phyloP scores from a whole-genome alignment of 148 eudicot species.

The Rhododendron williamsianum region DNA sequence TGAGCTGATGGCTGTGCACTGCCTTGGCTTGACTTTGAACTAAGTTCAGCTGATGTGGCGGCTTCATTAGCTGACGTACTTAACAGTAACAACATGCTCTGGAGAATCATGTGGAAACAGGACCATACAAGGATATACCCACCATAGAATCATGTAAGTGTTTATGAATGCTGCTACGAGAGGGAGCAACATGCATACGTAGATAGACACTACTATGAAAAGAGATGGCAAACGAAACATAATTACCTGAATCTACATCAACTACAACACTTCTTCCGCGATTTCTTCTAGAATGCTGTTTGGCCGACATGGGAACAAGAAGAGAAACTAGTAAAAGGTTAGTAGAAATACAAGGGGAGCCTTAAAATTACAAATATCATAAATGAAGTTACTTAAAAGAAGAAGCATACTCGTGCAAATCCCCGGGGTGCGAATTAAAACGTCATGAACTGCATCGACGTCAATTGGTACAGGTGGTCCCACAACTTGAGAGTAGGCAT shows the following conservation, averaged over 20 bases:
- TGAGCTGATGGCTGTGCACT: too few species aligned
- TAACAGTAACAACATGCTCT: not conserved
- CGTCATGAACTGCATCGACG: conserved; percentile 64
- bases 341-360: not conserved
- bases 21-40: too few species aligned
- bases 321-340: not conserved
- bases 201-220: not conserved
- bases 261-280: conserved; percentile 29
- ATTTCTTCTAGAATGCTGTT: conserved; percentile 44
- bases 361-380: not conserved
- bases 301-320: conserved; percentile 38
- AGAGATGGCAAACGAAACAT: not conserved
- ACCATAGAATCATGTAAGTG: not conserved
- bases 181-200: not conserved
- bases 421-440: too few species aligned
- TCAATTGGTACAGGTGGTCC: conserved; percentile 52
- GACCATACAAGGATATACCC: not conserved
- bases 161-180: not conserved
- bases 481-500: conserved; percentile 13
- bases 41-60: too few species aligned
- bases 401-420: conserved; percentile 34
- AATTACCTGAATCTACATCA: conserved; percentile 65
- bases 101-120: not conserved
- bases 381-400: not conserved
- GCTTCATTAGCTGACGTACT: too few species aligned